Evolutionary conservation across 768 basidiomycete genomes (phyloP).

Genomic region (Podaxis sp.): DNA sequence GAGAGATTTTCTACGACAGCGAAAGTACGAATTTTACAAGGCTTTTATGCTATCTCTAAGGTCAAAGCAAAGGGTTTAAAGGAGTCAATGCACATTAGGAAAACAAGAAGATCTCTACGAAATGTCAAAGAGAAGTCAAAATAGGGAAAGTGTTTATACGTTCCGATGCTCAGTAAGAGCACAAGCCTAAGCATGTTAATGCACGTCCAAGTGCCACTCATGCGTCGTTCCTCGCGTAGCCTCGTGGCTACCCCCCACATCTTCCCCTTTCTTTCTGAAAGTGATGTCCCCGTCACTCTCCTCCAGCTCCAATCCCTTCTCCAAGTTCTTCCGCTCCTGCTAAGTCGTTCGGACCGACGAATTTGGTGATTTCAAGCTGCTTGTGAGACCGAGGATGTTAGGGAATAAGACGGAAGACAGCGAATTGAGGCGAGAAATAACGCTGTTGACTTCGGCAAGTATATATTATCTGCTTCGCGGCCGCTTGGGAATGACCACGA

Average conservation of each 20-base stretch:
- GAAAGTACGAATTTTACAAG: no score
- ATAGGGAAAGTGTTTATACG: no score
- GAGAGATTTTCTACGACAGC: no score
- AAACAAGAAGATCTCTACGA: no score
- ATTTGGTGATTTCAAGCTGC: constrained; percentile 3
- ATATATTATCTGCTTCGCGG: constrained; percentile 28
- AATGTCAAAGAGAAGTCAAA: no score
- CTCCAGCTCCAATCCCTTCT: neutral
- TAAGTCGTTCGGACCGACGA: neutral
- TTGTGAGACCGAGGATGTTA: constrained; percentile 19
- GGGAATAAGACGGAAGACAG: constrained; percentile 27
- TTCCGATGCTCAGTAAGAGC: no score
- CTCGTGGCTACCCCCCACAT: neutral
- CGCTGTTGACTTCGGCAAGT: constrained; percentile 26
- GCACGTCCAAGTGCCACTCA: neutral
- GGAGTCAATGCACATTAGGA: no score
- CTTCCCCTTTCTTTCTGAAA: neutral
- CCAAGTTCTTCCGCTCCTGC: neutral
- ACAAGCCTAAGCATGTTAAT: no score
- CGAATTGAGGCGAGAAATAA: constrained; percentile 23
- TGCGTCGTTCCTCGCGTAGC: neutral
- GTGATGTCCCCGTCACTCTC: neutral
- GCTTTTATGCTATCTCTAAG: no score
- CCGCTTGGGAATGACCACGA: constrained; percentile 28
- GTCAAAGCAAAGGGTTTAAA: no score